Base-by-base conservation (phyloP, 2,329 filamentous ascomycete genomes). In the Talaromyces sp. region DNA sequence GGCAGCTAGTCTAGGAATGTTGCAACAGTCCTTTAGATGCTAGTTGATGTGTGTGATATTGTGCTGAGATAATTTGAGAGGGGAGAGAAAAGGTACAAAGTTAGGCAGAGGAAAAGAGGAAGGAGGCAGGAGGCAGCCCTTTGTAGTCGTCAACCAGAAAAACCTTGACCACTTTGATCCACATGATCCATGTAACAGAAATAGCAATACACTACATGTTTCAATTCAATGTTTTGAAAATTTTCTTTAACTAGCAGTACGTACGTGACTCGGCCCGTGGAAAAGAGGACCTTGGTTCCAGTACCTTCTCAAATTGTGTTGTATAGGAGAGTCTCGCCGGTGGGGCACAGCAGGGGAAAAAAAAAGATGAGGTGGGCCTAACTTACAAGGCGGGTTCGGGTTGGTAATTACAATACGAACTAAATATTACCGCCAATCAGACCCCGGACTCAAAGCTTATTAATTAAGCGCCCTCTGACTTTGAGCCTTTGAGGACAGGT, bases 141-240 rank as follows among this genome's bases (percentile, higher is more conserved):
- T 56, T 56, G 39, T 56, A 45, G 53, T 56, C 13, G 40, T 28
- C 35, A 17, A 31, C 17, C 15, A 45, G 25, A 31, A 57, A 57
- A 57, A 57, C 43, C 55, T 54, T 54, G 28, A 54, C 19, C 35
- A 19, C 33, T 17, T 19, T 21, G 52, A 54, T 54, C 52, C 52
- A 54, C 52, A 41, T 36, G 39, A 54, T 43, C 52, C 52, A 54
- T 40, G 1, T 28, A 52, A 22, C 11, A 17, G 1, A 5, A 28
- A 28, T 4, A 28, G 7, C 3, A 28, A 28, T 3, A 7, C 25
- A 28, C 3, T 28, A 28, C 25, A 9, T 35, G 28, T 48, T 48
- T 48, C 45, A 48, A 48, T 48, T 48, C 28, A 35, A 28, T 33
- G 19, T 48, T 48, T 48, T 48, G n/a, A 19, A 19, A 35, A 28